A percentile compares a stretch with the other conserved stretches of the same genome.
phyloP scores from a whole-genome alignment of 208 protist species.

The Crithidia acanthocephali region DNA sequence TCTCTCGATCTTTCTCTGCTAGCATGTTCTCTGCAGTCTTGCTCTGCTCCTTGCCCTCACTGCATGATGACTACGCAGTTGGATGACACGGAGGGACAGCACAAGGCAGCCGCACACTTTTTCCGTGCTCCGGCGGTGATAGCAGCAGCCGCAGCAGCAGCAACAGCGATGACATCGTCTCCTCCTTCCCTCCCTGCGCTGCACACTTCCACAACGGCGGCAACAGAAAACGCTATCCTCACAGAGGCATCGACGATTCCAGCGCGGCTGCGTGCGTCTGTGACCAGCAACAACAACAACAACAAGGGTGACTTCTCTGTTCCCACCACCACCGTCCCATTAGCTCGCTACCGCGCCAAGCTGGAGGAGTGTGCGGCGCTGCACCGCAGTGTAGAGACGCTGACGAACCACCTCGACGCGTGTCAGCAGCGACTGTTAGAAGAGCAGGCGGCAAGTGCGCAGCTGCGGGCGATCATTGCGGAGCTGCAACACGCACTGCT shows the following conservation, averaged over 20 bases:
- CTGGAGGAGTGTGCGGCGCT: constrained; percentile 31
- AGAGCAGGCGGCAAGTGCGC: constrained; percentile 4
- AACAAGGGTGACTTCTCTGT: neutral
- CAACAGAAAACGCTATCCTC: neutral
- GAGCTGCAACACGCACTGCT: constrained; percentile 7
- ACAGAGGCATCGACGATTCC: too few species aligned
- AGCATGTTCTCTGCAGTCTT: too few species aligned
- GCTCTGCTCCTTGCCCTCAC: too few species aligned
- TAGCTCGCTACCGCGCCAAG: constrained; percentile 26
- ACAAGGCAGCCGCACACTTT: too few species aligned
- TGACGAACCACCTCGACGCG: constrained; percentile 1
- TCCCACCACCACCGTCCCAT: neutral
- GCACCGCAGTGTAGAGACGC: constrained; percentile 13
- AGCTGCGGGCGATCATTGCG: constrained; percentile 13
- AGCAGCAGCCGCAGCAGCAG: neutral
- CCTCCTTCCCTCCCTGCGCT: neutral
- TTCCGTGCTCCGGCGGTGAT: too few species aligned
- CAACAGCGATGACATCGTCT: neutral
- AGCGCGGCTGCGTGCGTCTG: too few species aligned
- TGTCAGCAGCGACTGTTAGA: constrained; percentile 9
- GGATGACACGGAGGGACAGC: too few species aligned
- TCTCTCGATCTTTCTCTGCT: too few species aligned
- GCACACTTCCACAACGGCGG: neutral
- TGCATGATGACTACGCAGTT: too few species aligned
- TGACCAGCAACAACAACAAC: neutral